Base-by-base conservation (phyloP, 2,329 filamentous ascomycete genomes). In the Neonectria sp. region DNA sequence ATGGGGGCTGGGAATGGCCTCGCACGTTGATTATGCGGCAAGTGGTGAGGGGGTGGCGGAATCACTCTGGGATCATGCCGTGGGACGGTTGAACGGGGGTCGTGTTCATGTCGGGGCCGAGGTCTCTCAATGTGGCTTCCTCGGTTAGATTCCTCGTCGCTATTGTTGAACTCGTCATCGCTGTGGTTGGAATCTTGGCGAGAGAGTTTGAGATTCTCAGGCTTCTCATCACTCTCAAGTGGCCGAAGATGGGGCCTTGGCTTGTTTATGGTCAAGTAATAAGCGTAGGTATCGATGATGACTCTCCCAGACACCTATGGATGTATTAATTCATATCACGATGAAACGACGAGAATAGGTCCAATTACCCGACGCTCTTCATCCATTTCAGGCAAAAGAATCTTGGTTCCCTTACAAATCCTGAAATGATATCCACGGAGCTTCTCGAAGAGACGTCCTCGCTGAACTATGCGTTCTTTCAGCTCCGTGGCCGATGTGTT, bases 221-320 rank as follows among this genome's bases (percentile, higher is more conserved):
- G 40, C 13, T 49, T 13, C 1, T 56, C 17, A 12, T 12, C 40
- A 7, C 2, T 13, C 31, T 57, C 60, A 29, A 29, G 45, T 12
- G 21, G 12, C n/a, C 25, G 31, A 3, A 63, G 45, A 2, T 9
- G 8, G 1, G 45, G 60, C 40, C 27, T 40, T 4, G 12, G 17
- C 27, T 31, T 21, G 27, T 57, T 43, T 25, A 17, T 27, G 17
- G 53, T 31, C 52, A 43, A 13, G 17, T 63, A 45, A 27, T 63
- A 57, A 11, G 60, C 60, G n/a, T 57, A 63, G 21, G 52, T 31
- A 24, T 63, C 60, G 25, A 63, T 52, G 4, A 63, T 52, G 12
- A 63, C 53, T 24, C 60, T 37, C 1, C 60, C 60, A 7, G 60
- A 51, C 3, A 63, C 45, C 60, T 63, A 6, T 8, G 15, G 8